Evolutionary conservation across 2,329 filamentous ascomycete species (phyloP).

Genomic region (Hawksworthiomyces lignivorus): DNA sequence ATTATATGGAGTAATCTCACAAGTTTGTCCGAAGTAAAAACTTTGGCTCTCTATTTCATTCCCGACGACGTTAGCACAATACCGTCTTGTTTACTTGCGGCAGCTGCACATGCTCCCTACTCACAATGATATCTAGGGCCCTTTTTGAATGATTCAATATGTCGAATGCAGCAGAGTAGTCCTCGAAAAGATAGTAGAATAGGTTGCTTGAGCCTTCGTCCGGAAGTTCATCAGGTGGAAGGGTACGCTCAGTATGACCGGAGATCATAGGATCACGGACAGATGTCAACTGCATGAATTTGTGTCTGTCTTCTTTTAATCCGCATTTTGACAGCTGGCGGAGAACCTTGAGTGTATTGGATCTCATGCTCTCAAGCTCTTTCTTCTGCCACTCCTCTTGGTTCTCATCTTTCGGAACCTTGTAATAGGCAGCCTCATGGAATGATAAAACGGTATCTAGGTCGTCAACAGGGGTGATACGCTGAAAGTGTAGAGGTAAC

Average conservation of each 20-base stretch:
- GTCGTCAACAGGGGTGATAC: slow-evolving; percentile 14
- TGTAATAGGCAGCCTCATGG: slow-evolving; percentile 46
- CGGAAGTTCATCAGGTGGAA: slow-evolving; percentile 22
- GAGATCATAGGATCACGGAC: slow-evolving; percentile 24
- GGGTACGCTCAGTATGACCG: no score
- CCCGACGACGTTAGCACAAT: slow-evolving; percentile 7
- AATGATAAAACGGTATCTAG: slow-evolving; percentile 62
- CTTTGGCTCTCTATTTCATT: no score
- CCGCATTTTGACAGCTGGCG: slow-evolving; percentile 30
- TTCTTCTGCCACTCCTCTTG: slow-evolving; percentile 16
- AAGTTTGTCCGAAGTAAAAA: no score
- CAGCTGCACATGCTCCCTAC: no score
- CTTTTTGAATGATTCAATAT: slow-evolving; percentile 39
- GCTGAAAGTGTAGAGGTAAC: neutral
- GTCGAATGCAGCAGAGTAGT: slow-evolving; percentile 53
- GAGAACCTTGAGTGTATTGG: slow-evolving; percentile 31
- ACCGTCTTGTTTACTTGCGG: no score
- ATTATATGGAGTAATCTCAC: no score
- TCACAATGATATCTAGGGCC: slow-evolving; percentile 42
- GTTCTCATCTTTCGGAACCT: slow-evolving; percentile 18
- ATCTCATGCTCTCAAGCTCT: slow-evolving; percentile 28
- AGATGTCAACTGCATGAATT: slow-evolving; percentile 34
- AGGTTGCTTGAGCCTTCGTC: slow-evolving; percentile 50
- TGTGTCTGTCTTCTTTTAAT: slow-evolving; percentile 28
- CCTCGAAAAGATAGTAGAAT: slow-evolving; percentile 62